Evolutionary conservation across 2,329 filamentous ascomycete species (phyloP), one percentile per base, ranked within the genome.

Genomic region (Fusarium heterosporum): DNA sequence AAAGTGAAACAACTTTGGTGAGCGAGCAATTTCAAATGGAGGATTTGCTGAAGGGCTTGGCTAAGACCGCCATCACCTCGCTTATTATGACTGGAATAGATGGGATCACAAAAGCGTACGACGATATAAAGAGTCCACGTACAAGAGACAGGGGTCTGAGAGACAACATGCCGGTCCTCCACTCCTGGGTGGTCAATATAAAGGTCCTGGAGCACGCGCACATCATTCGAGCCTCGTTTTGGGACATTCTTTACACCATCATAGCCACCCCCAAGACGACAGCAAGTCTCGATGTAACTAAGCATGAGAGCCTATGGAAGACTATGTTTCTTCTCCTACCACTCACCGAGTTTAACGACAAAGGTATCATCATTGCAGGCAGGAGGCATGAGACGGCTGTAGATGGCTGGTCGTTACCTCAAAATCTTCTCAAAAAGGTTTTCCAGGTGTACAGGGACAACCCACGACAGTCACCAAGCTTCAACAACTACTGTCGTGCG

Each of bases 401-500:
- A 25, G 87, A 90, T 58, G 88, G 89, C 26, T 91, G 89, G 89
- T 65, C 70, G 6, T 73, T 90, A 14, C 84, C 87, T 1, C 87
- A 89, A 62, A 82, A 80, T 55, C 72, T 90, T 29, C 64, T 90
- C 46, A 85, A 81, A 66, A 81, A 82, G 8, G 81, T 90, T 13
- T 88, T 90, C 54, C 76, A 84, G 19, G 71, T 89, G 3, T 91
- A 90, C 71, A 80, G 81, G 61, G 76, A 77, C n/a, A 86, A 88
- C 54, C 71, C 76, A 4, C 81, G 81, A 22, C 88, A 90, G 68
- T 75, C 83, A 2, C 80, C 87, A 3, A 85, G 86, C 70, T 90
- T 90, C 79, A 90, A 90, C 66, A 85, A 86, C 60, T 91, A 91
- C 69, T 89, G 86, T 61, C 83, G 85, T 17, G 84, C 86, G 8